Conservation (phyloP, 2,329 filamentous ascomycete species). For the Fusarium citri region DNA sequence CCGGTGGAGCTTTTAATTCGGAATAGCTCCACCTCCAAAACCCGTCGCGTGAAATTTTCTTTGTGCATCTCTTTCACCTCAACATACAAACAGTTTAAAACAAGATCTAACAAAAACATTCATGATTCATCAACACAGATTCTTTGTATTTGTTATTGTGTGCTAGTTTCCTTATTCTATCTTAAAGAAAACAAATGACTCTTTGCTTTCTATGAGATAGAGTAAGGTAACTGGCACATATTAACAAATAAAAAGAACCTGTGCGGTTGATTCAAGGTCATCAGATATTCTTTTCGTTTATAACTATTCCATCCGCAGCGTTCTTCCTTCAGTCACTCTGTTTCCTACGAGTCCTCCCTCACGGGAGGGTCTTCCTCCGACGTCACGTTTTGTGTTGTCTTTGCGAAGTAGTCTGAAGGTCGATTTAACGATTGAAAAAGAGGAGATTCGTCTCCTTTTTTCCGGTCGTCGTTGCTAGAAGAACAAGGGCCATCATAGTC, state of each 20-base stretch:
- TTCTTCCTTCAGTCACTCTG: slow-evolving; percentile 49
- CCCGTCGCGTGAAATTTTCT: slow-evolving; percentile 28
- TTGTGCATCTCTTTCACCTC: not conserved
- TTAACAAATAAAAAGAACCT: too few relatives aligned
- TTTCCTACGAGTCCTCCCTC: slow-evolving; percentile 50
- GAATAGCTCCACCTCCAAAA: slow-evolving; percentile 21
- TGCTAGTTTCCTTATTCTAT: not conserved
- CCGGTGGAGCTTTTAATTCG: slow-evolving; percentile 3
- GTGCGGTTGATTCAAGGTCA: not conserved
- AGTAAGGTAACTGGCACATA: too few relatives aligned
- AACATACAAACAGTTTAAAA: not conserved
- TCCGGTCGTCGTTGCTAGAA: slow-evolving; percentile 56
- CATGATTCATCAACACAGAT: not conserved
- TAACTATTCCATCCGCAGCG: slow-evolving; percentile 39
- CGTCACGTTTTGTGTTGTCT: slow-evolving; percentile 53
- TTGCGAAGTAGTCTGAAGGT: slow-evolving; percentile 52
- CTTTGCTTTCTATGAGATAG: not conserved
- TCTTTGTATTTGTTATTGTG: not conserved
- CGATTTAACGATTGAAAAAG: slow-evolving; percentile 20
- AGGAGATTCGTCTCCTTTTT: slow-evolving; percentile 3
- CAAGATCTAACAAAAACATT: not conserved
- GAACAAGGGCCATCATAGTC: slow-evolving; percentile 66
- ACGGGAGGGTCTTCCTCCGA: slow-evolving; percentile 51
- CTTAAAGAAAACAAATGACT: not conserved
- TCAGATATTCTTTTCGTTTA: slow-evolving; percentile 13